Percentiles rank a stretch among this genome's conserved stretches.
Evolutionary conservation across 75 land plant species (phyloP).

Genomic region (Gnetum montanum): DNA sequence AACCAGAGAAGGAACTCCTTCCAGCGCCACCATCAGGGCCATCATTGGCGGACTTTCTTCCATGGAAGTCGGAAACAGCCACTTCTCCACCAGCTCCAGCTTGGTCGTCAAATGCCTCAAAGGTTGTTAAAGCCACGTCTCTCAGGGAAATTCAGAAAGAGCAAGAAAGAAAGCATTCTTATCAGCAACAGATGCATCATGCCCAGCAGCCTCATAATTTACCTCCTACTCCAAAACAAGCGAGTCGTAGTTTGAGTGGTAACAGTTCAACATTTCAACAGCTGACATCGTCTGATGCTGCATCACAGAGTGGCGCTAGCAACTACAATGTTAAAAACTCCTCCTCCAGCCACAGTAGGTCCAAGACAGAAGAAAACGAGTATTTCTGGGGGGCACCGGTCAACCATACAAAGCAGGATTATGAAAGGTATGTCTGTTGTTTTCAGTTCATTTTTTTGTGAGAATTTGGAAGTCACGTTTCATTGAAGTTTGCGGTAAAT

Average conservation of each 20-base stretch:
- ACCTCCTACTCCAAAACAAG: conserved; percentile 38
- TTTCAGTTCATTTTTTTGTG: not conserved
- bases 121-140: conserved; percentile 46
- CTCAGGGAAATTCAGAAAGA: conserved; percentile 87
- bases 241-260: conserved; percentile 24
- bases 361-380: conserved; percentile 72
- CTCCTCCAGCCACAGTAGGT: conserved; percentile 22
- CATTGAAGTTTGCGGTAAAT: too few species aligned
- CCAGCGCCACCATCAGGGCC: conserved; percentile 82
- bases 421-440: conserved; percentile 35
- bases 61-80: conserved; percentile 52
- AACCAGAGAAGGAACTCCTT: conserved; percentile 51
- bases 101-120: conserved; percentile 70
- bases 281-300: conserved; percentile 21
- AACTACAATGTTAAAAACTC: too few species aligned
- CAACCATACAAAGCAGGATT: conserved; percentile 40
- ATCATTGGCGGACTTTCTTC: conserved; percentile 79
- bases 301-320: conserved; percentile 28
- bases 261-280: conserved; percentile 26
- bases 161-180: conserved; percentile 39
- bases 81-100: conserved; percentile 46
- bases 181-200: conserved; percentile 1
- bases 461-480: not conserved
- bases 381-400: conserved; percentile 87
- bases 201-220: conserved; percentile 19